A percentile compares a stretch with the other conserved stretches of the same genome.
Conservation (phyloP, 768 basidiomycete genomes). For the Mycena kentingensis region DNA sequence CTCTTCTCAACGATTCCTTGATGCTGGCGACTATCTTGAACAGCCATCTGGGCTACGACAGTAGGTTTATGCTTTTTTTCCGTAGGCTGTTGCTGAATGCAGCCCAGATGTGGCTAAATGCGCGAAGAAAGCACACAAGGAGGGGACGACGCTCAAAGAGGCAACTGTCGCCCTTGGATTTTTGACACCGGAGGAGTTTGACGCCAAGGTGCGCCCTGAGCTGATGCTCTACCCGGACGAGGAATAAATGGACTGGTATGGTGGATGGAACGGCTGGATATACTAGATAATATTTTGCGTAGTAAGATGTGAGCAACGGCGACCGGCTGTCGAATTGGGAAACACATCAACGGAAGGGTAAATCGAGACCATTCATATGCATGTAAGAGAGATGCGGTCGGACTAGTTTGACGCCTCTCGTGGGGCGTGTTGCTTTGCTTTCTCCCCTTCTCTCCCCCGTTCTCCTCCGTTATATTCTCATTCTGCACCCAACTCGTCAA, state of each 20-base stretch:
- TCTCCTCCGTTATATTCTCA: background rate
- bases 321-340: too few relatives aligned
- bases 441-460: constrained; percentile 2
- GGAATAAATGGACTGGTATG: constrained; percentile 3
- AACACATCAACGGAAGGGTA: too few relatives aligned
- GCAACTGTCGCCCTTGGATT: constrained; percentile 88
- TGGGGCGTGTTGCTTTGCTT: background rate
- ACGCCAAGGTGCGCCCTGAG: constrained; percentile 90
- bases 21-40: constrained; percentile 99
- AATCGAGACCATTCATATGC: too few relatives aligned
- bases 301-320: too few relatives aligned
- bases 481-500: constrained; percentile 10
- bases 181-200: constrained; percentile 89
- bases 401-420: too few relatives aligned
- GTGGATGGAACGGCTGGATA: background rate
- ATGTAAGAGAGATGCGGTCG: too few relatives aligned
- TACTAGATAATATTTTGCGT: background rate
- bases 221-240: constrained; percentile 77
- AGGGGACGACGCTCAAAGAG: constrained; percentile 94
- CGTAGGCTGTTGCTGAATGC: constrained; percentile 15
- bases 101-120: constrained; percentile 90
- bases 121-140: constrained; percentile 99
- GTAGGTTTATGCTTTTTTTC: constrained; percentile 45
- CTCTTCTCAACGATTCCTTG: constrained; percentile 89
- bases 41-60: constrained; percentile 95